Evolutionary conservation across 768 basidiomycete genomes (phyloP), one percentile per base, ranked within the genome.

Genomic region (Dacryopinax primogenitus): DNA sequence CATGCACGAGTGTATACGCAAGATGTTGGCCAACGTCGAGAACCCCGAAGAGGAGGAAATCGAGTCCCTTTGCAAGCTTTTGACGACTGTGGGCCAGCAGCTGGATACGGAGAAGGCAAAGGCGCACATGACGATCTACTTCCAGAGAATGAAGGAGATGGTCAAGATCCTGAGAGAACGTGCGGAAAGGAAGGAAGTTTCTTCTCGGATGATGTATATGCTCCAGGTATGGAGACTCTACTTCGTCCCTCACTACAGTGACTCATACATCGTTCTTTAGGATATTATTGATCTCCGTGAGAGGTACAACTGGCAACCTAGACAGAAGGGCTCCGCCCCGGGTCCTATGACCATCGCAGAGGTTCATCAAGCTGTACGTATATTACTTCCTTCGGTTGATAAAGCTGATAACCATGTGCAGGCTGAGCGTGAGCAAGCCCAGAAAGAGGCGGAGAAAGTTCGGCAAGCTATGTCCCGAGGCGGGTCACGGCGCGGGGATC

Each of bases 1-100:
- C 78, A 99, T 98, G 90, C 90, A 93, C 79, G 90, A 92, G 76
- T 99, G 95, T 80, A 86, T 97, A 73, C 92, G 92, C 83, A 93
- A 95, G 77, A 82, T 97, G 13, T 80, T 98, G 13, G 84, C 87
- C 64, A 97, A 99, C 73, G 87, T 95, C 65, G 86, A 92, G 69
- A 90, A 91, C 71, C 96, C 93, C 0, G 93, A 97, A 72, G 95
- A 98, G 77, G 95, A 97, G 78, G 94, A 96, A 72, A 89, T 99
- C 68, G 95, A 98, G 81, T 90, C 87, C 58, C 81, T 96, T 65
- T 97, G 93, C 82, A 92, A 92, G 74, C 82, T 98, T 64, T 75
- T 99, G 63, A 82, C 87, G 23, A 97, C 95, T 4, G 90, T 97
- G 63, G 95, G 95, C 64, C 79, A 81, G 64, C 78, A 82, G 18